Evolutionary conservation across 768 basidiomycete genomes (phyloP).

Genomic region (Suillus americanus): DNA sequence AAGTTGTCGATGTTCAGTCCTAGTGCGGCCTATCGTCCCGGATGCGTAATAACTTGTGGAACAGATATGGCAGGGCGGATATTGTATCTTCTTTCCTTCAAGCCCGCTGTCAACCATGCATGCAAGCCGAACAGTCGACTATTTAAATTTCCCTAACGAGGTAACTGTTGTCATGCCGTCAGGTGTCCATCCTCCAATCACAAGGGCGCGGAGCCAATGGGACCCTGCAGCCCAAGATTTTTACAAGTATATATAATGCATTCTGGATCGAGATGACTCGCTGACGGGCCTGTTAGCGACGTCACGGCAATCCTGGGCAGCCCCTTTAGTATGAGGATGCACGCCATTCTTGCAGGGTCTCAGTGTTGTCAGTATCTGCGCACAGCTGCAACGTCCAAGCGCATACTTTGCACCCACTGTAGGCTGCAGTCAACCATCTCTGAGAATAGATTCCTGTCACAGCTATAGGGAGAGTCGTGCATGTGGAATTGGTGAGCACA

Average conservation of each 20-base stretch:
- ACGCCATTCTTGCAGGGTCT: background rate
- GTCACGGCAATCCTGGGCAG: background rate
- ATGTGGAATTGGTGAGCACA: no score
- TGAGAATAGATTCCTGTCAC: no score
- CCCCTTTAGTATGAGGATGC: background rate
- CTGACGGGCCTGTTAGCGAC: background rate
- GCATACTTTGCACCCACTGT: no score
- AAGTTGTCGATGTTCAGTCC: background rate
- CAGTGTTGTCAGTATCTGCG: background rate
- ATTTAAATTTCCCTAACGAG: background rate
- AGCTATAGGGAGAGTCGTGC: no score
- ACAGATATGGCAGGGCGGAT: background rate
- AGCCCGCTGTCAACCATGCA: background rate
- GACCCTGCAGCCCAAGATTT: background rate
- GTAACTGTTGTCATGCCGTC: background rate
- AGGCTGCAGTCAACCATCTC: no score
- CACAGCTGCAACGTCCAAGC: background rate
- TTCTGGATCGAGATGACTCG: background rate
- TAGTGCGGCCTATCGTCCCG: background rate
- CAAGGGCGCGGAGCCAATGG: background rate
- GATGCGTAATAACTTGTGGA: background rate
- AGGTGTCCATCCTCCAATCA: background rate
- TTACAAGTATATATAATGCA: background rate
- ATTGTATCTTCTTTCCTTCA: no score
- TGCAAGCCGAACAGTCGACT: background rate